These are phyloP conservation scores for Nemania abortiva DNA, from an alignment of 2,329 filamentous ascomycete species.

Conservation along the genomic window DNA sequence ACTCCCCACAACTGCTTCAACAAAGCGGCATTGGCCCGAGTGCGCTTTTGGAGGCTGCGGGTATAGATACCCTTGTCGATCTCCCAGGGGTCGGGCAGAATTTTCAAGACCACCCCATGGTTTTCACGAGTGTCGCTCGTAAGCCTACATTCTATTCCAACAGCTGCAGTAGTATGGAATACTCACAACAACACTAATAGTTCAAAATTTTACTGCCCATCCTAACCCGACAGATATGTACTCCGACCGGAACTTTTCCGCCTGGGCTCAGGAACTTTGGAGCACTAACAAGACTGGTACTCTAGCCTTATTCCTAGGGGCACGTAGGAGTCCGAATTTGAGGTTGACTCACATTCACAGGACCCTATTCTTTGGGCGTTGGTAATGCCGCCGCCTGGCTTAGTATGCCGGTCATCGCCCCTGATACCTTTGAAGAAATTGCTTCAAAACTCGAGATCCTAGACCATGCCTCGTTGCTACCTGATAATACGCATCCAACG, in stretches of 20 bases:
- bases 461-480: constrained; percentile 51
- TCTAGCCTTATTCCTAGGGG: neutral
- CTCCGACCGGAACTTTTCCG: constrained; percentile 44
- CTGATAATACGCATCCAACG: constrained; percentile 49
- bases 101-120: constrained; percentile 61
- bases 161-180: neutral
- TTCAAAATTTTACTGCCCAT: constrained; percentile 47
- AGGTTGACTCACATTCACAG: constrained; percentile 4
- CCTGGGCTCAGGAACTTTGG: constrained; percentile 50
- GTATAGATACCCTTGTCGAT: constrained; percentile 57
- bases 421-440: constrained; percentile 49
- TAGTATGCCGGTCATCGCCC: constrained; percentile 53
- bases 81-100: constrained; percentile 62
- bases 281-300: constrained; percentile 47
- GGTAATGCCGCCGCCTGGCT: constrained; percentile 55
- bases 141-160: constrained; percentile 30
- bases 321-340: neutral
- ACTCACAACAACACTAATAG: constrained; percentile 23
- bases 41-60: constrained; percentile 57
- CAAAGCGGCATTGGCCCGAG: constrained; percentile 56
- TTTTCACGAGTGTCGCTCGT: constrained; percentile 47
- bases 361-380: constrained; percentile 46
- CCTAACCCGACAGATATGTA: constrained; percentile 49
- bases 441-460: constrained; percentile 51
- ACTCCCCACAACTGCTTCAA: constrained; percentile 55